A percentile compares a stretch with the other conserved stretches of the same genome.
Conservation (phyloP, 2,329 filamentous ascomycete species). For the Phaeosphaeria sp. region DNA sequence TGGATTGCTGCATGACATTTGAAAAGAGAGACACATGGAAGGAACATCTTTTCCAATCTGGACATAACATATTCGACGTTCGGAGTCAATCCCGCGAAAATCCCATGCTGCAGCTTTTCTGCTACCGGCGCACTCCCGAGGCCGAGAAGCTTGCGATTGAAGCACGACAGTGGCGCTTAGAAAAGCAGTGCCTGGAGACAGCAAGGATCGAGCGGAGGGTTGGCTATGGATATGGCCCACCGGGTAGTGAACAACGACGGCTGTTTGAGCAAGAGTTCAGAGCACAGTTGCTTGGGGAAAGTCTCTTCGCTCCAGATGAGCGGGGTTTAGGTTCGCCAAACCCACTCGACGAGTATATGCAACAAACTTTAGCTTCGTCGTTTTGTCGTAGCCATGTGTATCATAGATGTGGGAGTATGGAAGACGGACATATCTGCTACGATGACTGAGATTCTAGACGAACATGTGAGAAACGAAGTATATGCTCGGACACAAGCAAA, state of each 20-base stretch:
- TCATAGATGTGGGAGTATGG: neutral
- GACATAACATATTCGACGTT: neutral
- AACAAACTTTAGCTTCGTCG: neutral
- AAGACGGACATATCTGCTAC: neutral
- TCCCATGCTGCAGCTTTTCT: neutral
- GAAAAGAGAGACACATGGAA: neutral
- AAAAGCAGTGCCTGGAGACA: neutral
- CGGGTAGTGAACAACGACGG: constrained; percentile 7
- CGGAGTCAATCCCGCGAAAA: neutral
- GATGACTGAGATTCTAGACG: too few species aligned
- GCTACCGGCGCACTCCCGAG: neutral
- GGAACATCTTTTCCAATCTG: neutral
- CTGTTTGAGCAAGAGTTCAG: constrained; percentile 8
- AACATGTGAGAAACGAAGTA: too few species aligned
- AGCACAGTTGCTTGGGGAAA: constrained; percentile 4
- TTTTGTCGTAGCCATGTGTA: neutral
- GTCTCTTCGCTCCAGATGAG: neutral
- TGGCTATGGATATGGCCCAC: constrained; percentile 5
- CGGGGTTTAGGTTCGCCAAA: neutral
- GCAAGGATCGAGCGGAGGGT: constrained; percentile 3
- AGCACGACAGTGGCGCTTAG: neutral
- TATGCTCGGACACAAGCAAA: too few species aligned
- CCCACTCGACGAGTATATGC: neutral
- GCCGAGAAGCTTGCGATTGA: neutral
- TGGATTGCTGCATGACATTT: neutral